Conservation (phyloP, 2,329 filamentous ascomycete species). For the Colletotrichum chrysophilum region DNA sequence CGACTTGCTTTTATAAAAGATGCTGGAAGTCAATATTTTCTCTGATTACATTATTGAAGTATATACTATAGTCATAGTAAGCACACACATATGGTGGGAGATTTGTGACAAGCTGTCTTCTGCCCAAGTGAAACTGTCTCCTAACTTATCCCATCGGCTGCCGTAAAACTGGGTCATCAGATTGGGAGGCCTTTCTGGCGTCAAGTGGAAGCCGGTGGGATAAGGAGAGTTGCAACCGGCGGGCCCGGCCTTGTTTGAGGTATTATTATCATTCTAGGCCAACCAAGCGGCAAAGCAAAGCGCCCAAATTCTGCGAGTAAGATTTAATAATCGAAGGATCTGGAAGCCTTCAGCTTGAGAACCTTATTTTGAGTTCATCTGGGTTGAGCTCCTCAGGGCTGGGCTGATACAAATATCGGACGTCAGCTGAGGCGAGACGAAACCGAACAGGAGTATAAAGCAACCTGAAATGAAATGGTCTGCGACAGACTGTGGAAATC, state of each 20-base stretch:
- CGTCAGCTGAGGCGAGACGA: not conserved
- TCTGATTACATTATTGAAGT: not conserved
- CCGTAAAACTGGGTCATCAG: not conserved
- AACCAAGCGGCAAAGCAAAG: not conserved
- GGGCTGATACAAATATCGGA: not conserved
- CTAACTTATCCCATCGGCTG: not conserved
- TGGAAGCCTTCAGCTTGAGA: not conserved
- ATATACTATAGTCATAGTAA: not conserved
- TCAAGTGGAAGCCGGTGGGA: not conserved
- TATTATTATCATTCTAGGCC: not conserved
- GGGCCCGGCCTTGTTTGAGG: not conserved
- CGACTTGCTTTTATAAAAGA: not conserved
- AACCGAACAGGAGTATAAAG: not conserved
- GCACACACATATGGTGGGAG: not conserved
- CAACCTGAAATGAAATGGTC: not conserved
- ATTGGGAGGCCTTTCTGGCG: not conserved
- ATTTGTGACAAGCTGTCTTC: not conserved
- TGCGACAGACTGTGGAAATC: not conserved
- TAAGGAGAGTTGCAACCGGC: not conserved
- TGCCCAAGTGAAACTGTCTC: not conserved
- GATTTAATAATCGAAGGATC: not conserved
- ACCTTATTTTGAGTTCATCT: not conserved
- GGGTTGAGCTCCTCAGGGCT: not conserved
- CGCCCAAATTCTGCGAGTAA: not conserved
- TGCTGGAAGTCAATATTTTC: not conserved